Evolutionary conservation across 2,329 filamentous ascomycete species (phyloP).

Genomic region (Paecilomyces niveus): DNA sequence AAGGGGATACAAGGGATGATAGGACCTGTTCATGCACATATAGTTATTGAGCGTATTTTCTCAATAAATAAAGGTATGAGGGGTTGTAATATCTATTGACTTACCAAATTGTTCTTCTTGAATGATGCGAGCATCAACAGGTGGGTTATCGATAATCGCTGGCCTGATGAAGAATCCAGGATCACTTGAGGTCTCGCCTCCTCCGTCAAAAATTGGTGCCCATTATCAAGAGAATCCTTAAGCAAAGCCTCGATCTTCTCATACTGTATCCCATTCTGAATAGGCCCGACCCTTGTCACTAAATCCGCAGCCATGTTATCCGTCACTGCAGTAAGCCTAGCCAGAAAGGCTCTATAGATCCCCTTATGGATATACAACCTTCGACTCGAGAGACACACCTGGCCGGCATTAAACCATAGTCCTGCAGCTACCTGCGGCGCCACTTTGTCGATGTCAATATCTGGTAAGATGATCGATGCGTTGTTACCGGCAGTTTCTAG

Average conservation of each 20-base stretch:
- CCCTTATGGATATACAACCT: background rate
- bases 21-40: no score
- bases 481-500: background rate
- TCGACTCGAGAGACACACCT: background rate
- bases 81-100: no score
- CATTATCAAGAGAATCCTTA: background rate
- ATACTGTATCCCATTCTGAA: constrained; percentile 1
- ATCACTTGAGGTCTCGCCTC: background rate
- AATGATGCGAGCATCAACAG: background rate
- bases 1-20: no score
- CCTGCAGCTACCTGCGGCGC: background rate
- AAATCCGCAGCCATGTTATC: background rate
- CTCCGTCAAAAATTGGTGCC: background rate
- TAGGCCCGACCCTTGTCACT: background rate
- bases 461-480: background rate
- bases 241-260: background rate
- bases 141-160: constrained; percentile 1
- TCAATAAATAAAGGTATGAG: no score
- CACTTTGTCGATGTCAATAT: background rate
- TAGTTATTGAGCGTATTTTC: no score
- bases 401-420: background rate
- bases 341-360: background rate
- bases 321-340: no score
- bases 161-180: constrained; percentile 1
- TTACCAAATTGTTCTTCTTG: constrained; percentile 1